Conservation (phyloP, 1,139 yeast species). For the Candida dubliniensis region DNA sequence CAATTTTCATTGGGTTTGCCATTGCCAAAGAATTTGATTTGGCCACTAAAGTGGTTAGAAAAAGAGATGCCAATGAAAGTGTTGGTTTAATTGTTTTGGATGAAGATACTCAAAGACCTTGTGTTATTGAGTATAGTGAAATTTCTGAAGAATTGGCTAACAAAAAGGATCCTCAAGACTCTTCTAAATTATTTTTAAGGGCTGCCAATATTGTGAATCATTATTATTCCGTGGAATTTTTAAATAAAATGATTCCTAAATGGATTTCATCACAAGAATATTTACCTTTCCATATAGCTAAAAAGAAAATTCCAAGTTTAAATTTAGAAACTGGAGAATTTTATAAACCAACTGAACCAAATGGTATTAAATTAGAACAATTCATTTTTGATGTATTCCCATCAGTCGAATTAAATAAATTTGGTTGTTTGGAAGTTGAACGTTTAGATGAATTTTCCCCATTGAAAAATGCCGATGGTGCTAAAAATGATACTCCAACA, state of each 20-base stretch:
- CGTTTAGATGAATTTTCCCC: slow-evolving; percentile 89
- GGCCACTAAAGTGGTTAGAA: slow-evolving; percentile 94
- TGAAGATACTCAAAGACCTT: slow-evolving; percentile 61
- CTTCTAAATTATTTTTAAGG: slow-evolving; percentile 64
- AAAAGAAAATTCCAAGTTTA: slow-evolving; percentile 76
- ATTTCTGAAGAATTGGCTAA: slow-evolving; percentile 73
- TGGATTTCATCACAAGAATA: slow-evolving; percentile 70
- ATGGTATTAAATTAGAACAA: slow-evolving; percentile 94
- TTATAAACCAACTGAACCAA: slow-evolving; percentile 67
- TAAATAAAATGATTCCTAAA: slow-evolving; percentile 55
- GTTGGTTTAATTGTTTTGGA: slow-evolving; percentile 90
- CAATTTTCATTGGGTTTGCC: slow-evolving; percentile 86
- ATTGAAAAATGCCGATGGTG: slow-evolving; percentile 85
- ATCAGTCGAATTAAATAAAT: slow-evolving; percentile 64
- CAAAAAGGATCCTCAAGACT: slow-evolving; percentile 49
- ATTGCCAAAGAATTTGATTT: slow-evolving; percentile 63
- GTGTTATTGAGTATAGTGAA: slow-evolving; percentile 95
- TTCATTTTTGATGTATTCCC: slow-evolving; percentile 97
- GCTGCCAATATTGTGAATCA: slow-evolving; percentile 98
- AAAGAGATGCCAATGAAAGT: slow-evolving; percentile 80
- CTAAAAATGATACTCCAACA: slow-evolving; percentile 79
- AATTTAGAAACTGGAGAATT: slow-evolving; percentile 48
- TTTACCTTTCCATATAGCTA: slow-evolving; percentile 92
- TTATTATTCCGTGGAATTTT: slow-evolving; percentile 79
- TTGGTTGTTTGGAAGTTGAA: slow-evolving; percentile 91